A percentile compares a stretch with the other conserved stretches of the same genome.
phyloP scores from a whole-genome alignment of 495 filamentous ascomycete genomes.

The Aspergillus funiculosus region DNA sequence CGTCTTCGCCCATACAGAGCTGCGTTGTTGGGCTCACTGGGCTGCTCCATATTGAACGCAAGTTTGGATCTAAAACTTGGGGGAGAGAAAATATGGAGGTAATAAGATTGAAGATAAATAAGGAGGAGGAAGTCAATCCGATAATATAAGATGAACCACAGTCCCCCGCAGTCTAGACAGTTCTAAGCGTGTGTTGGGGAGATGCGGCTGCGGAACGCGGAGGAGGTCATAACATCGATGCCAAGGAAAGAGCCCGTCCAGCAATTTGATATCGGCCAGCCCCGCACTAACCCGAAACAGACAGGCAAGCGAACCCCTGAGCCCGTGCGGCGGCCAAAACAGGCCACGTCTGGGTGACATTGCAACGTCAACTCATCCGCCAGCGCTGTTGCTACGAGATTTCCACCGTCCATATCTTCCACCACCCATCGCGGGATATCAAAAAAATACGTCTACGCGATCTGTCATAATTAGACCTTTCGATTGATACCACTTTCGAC shows the following conservation, averaged over 20 bases:
- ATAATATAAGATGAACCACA: constrained; percentile 1
- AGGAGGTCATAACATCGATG: constrained; percentile 11
- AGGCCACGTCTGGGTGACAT: constrained; percentile 40
- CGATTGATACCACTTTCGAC: constrained; percentile 39
- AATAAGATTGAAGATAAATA: neutral
- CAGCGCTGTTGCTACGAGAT: constrained; percentile 34
- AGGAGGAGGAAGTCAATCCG: neutral
- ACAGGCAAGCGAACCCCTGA: constrained; percentile 46
- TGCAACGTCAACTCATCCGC: constrained; percentile 64
- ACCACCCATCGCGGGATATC: constrained; percentile 45
- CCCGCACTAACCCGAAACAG: constrained; percentile 44
- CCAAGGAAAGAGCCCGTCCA: constrained; percentile 9
- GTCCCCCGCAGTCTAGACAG: neutral
- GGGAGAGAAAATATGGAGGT: neutral
- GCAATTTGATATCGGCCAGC: constrained; percentile 45
- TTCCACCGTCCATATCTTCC: constrained; percentile 56
- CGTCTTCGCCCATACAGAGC: constrained; percentile 47
- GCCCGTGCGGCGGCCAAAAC: constrained; percentile 44
- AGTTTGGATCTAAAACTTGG: constrained; percentile 6
- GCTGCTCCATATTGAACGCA: constrained; percentile 31
- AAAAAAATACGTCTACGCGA: constrained; percentile 50
- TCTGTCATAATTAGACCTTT: constrained; percentile 50
- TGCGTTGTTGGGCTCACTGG: constrained; percentile 41
- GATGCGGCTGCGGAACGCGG: constrained; percentile 8
- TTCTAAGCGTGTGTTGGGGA: constrained; percentile 1